These are phyloP conservation scores for Citrus australasica DNA, from an alignment of 345 rosid genomes.

Conservation along the genomic window DNA sequence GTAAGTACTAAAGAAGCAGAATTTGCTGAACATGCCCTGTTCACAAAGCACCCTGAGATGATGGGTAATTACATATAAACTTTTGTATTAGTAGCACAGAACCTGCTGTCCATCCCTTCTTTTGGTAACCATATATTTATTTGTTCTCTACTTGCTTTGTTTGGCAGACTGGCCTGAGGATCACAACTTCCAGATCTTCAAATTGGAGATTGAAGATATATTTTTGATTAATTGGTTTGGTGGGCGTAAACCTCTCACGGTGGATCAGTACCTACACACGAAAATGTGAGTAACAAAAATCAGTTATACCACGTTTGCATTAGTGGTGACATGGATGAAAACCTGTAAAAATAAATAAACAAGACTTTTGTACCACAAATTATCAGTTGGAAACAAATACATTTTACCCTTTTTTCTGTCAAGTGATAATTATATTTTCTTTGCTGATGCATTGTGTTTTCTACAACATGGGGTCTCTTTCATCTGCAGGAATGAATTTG, in stretches of 20 bases:
- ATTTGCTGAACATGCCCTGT: slow-evolving; percentile 52
- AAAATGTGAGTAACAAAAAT: slow-evolving; percentile 49
- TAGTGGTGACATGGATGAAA: neutral
- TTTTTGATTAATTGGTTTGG: slow-evolving; percentile 93
- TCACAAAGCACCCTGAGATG: slow-evolving; percentile 93
- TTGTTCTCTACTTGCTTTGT: neutral
- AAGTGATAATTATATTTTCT: neutral
- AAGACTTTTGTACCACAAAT: neutral
- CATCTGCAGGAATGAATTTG: slow-evolving; percentile 25
- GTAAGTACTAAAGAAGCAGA: slow-evolving; percentile 54
- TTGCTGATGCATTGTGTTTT: slow-evolving; percentile 17
- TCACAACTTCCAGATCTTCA: slow-evolving; percentile 72
- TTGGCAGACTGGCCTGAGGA: slow-evolving; percentile 76
- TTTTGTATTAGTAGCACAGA: neutral
- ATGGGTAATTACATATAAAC: slow-evolving; percentile 36
- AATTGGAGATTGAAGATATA: slow-evolving; percentile 62
- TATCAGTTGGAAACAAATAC: neutral
- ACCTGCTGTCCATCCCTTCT: neutral
- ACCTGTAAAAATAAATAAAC: neutral
- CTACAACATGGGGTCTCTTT: slow-evolving; percentile 3
- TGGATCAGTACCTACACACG: slow-evolving; percentile 65
- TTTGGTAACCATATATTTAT: neutral
- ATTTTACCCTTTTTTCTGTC: neutral
- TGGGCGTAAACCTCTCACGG: slow-evolving; percentile 78
- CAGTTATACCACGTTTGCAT: neutral